Conservation (phyloP, 345 rosid genomes). For the Toxicodendron radicans region DNA sequence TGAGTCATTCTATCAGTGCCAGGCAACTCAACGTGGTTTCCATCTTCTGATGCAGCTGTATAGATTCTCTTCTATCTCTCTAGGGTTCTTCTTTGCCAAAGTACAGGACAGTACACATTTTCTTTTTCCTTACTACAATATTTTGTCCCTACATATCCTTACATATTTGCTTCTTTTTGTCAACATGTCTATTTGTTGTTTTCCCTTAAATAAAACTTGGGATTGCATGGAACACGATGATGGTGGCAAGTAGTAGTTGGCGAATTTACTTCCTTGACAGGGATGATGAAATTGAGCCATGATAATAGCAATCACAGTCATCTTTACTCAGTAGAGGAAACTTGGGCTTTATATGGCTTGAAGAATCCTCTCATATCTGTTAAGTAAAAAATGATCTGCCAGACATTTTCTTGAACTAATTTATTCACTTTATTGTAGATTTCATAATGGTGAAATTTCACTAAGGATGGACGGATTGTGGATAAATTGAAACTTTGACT, state of each 20-base stretch:
- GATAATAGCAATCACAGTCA: background rate
- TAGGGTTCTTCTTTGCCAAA: background rate
- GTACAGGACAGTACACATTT: background rate
- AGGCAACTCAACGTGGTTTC: background rate
- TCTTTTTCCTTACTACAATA: background rate
- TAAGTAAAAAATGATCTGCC: background rate
- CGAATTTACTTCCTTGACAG: background rate
- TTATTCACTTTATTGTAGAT: background rate
- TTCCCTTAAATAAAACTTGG: background rate
- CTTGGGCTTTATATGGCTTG: background rate
- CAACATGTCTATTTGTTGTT: background rate
- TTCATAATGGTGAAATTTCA: background rate
- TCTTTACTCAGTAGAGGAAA: background rate
- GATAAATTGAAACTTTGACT: background rate
- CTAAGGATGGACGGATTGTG: background rate
- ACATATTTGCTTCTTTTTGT: background rate
- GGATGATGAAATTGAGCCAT: background rate
- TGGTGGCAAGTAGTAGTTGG: background rate
- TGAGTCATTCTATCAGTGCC: background rate
- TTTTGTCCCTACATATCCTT: background rate
- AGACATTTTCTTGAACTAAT: background rate
- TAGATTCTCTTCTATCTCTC: background rate
- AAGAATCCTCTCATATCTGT: background rate
- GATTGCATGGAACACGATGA: background rate
- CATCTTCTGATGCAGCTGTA: background rate